A percentile compares a stretch with the other conserved stretches of the same genome.
Evolutionary conservation across 2,329 filamentous ascomycete genomes (phyloP).

Genomic region (Mycocentrospora acerina): DNA sequence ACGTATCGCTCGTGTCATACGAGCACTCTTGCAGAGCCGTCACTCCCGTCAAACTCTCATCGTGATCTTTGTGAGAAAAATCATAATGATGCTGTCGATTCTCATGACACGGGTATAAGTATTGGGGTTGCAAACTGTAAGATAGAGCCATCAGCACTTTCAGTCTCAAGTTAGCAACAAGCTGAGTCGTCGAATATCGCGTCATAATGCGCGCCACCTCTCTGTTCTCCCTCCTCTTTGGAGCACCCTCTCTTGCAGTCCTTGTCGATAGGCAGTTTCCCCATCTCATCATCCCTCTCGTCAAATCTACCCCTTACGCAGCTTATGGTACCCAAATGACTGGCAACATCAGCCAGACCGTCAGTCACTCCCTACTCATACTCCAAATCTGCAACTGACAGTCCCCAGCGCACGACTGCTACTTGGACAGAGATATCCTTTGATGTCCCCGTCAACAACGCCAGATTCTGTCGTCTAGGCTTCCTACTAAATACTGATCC

Average conservation of each 20-base stretch:
- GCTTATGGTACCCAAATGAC: conserved; percentile 25
- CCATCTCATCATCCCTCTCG: conserved; percentile 38
- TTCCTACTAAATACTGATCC: conserved; percentile 27
- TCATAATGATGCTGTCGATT: neutral
- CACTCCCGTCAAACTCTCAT: conserved; percentile 1
- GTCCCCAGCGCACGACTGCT: conserved; percentile 10
- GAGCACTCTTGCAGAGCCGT: conserved; percentile 11
- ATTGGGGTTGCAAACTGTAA: neutral
- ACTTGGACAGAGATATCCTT: conserved; percentile 32
- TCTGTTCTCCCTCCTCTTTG: conserved; percentile 22
- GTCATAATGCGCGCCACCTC: conserved; percentile 25
- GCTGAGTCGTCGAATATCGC: neutral
- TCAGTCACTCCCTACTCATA: conserved; percentile 2
- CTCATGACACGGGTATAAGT: conserved; percentile 8
- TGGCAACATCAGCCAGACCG: conserved; percentile 22
- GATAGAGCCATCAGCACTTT: neutral
- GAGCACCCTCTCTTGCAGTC: conserved; percentile 8
- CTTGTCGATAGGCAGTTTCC: conserved; percentile 28
- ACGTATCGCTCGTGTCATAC: conserved; percentile 15
- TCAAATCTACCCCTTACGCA: conserved; percentile 17
- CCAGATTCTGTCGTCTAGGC: conserved; percentile 24
- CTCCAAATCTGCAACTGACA: neutral
- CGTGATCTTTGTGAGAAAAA: neutral
- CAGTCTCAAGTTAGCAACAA: neutral
- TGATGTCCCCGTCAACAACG: conserved; percentile 30